phyloP scores from a whole-genome alignment of 768 basidiomycete species.

The Tremella mesenterica region DNA sequence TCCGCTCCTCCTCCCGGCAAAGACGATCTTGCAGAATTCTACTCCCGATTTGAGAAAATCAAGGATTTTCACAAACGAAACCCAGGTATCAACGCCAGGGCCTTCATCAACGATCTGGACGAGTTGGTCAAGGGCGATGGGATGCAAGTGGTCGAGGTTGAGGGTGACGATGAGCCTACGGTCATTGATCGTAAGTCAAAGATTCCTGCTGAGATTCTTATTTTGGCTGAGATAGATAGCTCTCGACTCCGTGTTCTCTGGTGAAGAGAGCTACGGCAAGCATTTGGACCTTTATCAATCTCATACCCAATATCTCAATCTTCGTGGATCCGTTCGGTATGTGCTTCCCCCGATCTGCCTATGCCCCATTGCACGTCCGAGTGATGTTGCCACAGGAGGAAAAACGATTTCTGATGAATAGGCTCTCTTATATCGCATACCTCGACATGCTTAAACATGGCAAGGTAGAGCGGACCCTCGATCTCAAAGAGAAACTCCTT shows the following conservation, averaged over 20 bases:
- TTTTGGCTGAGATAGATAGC: constrained; percentile 17
- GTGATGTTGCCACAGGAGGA: not conserved
- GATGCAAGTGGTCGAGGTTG: constrained; percentile 59
- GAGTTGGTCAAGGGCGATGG: constrained; percentile 49
- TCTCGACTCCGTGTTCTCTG: constrained; percentile 65
- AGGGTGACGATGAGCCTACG: constrained; percentile 58
- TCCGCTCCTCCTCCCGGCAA: constrained; percentile 39
- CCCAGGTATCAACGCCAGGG: constrained; percentile 65
- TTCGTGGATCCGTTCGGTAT: constrained; percentile 57
- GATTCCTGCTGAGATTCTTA: not conserved
- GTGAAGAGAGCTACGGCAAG: constrained; percentile 89
- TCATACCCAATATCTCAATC: constrained; percentile 79
- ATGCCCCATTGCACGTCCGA: too few species aligned
- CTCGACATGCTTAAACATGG: constrained; percentile 72
- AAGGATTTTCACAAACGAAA: constrained; percentile 95
- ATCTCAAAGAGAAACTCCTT: constrained; percentile 37
- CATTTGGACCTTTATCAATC: constrained; percentile 87
- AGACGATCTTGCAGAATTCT: constrained; percentile 79
- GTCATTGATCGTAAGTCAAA: constrained; percentile 66
- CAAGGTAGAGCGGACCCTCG: constrained; percentile 48
- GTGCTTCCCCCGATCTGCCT: not conserved
- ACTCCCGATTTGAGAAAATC: constrained; percentile 87
- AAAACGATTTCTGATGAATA: too few species aligned
- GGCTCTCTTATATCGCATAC: constrained; percentile 85
- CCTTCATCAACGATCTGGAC: constrained; percentile 75